Percentiles rank a stretch among this genome's conserved stretches.
Conservation (phyloP, 371 early-diverging fungal species). For the Capillidium heterosporum region DNA sequence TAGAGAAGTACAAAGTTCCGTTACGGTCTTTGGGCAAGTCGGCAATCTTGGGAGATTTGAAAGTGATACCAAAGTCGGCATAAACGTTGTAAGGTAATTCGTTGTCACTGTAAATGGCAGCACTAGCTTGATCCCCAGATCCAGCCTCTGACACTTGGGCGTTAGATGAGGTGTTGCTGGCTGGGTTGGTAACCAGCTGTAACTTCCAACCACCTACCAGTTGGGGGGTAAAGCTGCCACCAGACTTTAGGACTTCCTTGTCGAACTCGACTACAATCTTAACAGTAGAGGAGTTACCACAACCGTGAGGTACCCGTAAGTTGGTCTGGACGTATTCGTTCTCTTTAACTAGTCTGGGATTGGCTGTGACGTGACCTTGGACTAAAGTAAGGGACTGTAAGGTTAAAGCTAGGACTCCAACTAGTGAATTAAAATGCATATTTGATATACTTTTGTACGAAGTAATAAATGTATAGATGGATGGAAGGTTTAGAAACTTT, state of each 20-base stretch:
- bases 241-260: conserved; percentile 10
- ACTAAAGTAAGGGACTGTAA: too few species aligned
- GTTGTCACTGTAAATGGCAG: conserved; percentile 12
- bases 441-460: too few species aligned
- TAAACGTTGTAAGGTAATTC: conserved; percentile 10
- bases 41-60: conserved; percentile 4
- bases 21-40: conserved; percentile 9
- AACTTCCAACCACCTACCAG: conserved; percentile 12
- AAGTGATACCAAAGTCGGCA: conserved; percentile 13
- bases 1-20: conserved; percentile 12
- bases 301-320: conserved; percentile 17
- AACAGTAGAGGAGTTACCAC: conserved; percentile 12
- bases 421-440: too few species aligned
- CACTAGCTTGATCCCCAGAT: conserved; percentile 8
- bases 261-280: conserved; percentile 9
- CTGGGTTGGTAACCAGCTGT: background rate
- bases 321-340: conserved; percentile 1
- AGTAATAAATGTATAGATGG: too few species aligned
- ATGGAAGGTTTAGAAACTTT: too few species aligned
- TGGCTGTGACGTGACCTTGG: conserved; percentile 6
- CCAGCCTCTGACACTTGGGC: background rate
- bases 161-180: background rate
- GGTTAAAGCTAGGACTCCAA: too few species aligned
- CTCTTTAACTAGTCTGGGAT: background rate
- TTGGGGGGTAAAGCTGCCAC: conserved; percentile 12